Conservation (phyloP, 257 asterid species). For the Striga asiatica region DNA sequence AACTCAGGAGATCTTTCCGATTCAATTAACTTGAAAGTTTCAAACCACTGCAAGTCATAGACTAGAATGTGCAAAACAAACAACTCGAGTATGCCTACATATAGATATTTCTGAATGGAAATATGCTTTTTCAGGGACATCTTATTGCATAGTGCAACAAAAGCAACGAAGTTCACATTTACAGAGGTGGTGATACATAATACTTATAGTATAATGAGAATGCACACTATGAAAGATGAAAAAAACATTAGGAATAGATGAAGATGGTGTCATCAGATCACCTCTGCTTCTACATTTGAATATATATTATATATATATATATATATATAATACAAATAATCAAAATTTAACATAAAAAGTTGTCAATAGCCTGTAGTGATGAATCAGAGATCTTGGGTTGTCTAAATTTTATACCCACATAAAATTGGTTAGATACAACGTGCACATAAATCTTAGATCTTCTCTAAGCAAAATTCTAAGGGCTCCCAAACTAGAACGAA, state of each 20-base stretch:
- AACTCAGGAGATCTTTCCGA: background rate
- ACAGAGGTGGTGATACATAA: background rate
- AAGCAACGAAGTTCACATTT: background rate
- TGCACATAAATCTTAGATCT: background rate
- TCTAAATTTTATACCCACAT: background rate
- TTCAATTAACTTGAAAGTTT: background rate
- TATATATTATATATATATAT: background rate
- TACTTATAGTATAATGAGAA: background rate
- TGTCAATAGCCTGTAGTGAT: no score
- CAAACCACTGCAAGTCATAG: background rate
- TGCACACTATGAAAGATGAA: background rate
- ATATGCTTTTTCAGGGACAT: background rate
- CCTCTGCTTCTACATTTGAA: background rate
- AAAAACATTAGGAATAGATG: background rate
- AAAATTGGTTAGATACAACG: background rate
- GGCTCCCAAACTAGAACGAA: background rate
- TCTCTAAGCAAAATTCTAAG: background rate
- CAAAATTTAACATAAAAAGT: no score
- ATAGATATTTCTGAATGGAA: background rate
- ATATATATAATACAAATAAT: background rate
- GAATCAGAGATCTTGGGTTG: background rate
- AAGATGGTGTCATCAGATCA: background rate
- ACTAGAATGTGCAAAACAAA: background rate
- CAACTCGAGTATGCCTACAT: background rate
- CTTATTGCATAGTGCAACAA: background rate